Evolutionary conservation across 2,329 filamentous ascomycete genomes (phyloP).

Genomic region (Colletotrichum shisoi): DNA sequence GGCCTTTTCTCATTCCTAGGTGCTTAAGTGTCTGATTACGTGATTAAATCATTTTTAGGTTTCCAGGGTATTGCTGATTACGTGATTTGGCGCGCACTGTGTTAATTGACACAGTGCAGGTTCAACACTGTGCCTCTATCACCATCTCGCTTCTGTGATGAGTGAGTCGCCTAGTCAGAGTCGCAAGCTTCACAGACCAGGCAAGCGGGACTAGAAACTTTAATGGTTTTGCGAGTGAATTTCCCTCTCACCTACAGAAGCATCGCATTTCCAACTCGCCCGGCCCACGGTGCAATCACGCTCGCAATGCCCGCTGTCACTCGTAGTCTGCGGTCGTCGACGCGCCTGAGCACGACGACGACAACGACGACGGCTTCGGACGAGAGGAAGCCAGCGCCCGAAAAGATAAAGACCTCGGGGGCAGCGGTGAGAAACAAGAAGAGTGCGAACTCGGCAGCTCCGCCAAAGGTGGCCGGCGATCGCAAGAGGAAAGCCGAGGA

Average conservation of each 20-base stretch:
- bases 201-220: neutral
- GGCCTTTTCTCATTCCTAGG: too few relatives aligned
- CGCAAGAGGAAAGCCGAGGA: constrained; percentile 26
- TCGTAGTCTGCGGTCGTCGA: constrained; percentile 33
- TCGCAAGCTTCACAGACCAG: neutral
- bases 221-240: too few relatives aligned
- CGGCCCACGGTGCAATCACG: too few relatives aligned
- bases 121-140: constrained; percentile 24
- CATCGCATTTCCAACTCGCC: fast-evolving
- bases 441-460: neutral
- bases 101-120: neutral
- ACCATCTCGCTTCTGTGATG: constrained; percentile 15
- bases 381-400: neutral
- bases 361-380: neutral
- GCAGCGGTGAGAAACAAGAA: neutral
- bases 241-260: neutral
- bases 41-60: too few relatives aligned
- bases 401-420: neutral
- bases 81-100: neutral
- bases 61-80: constrained; percentile 5
- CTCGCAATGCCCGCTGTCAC: constrained; percentile 25
- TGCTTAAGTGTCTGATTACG: too few relatives aligned
- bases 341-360: constrained; percentile 8
- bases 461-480: neutral
- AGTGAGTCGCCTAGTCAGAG: neutral